A percentile compares a stretch with the other conserved stretches of the same genome.
Conservation (phyloP, 78 protist species). For the Polysphondylium violaceum region DNA sequence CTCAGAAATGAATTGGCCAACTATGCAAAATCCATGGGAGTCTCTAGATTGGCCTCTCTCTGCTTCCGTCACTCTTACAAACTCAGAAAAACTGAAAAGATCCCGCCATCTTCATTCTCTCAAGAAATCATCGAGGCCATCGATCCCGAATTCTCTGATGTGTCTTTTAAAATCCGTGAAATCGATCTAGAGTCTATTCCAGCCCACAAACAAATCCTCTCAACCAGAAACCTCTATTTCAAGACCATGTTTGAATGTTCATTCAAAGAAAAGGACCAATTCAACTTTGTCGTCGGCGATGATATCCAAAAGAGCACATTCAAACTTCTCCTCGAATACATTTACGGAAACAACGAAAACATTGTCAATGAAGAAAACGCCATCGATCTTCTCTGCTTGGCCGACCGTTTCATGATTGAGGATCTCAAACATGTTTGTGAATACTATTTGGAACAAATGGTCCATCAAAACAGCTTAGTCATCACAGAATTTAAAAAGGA, state of each 20-base stretch:
- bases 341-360: constrained; percentile 63
- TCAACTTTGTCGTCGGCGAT: constrained; percentile 45
- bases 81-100: constrained; percentile 29
- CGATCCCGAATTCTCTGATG: not conserved
- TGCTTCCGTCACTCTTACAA: constrained; percentile 34
- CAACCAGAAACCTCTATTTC: constrained; percentile 45
- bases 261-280: constrained; percentile 70
- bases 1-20: constrained; percentile 61
- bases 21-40: constrained; percentile 31
- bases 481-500: not conserved
- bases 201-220: constrained; percentile 48
- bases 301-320: constrained; percentile 33
- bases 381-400: constrained; percentile 52
- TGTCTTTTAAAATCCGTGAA: constrained; percentile 6
- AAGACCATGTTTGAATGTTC: constrained; percentile 79
- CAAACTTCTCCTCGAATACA: constrained; percentile 45
- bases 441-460: constrained; percentile 54
- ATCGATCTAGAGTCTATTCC: not conserved
- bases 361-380: constrained; percentile 73
- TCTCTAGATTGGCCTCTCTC: constrained; percentile 12
- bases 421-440: constrained; percentile 74
- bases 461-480: constrained; percentile 20
- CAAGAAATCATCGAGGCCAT: constrained; percentile 23
- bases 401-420: constrained; percentile 83
- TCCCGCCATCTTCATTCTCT: constrained; percentile 49